Evolutionary conservation across 1,284 basidiomycete genomes (phyloP).

Genomic region (Austroboletus rostrupii): DNA sequence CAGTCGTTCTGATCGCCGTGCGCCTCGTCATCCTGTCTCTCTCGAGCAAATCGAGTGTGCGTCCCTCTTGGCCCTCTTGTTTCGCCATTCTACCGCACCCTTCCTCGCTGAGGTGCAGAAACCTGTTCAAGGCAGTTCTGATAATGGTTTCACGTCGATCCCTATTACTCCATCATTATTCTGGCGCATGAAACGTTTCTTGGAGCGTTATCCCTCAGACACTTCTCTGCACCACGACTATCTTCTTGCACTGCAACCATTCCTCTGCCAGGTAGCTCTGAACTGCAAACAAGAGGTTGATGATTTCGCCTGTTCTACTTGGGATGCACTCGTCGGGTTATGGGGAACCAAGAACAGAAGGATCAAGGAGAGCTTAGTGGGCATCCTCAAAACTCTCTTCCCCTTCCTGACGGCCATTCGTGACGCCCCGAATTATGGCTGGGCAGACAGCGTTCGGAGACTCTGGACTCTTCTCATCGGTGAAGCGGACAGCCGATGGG

Average conservation of each 20-base stretch:
- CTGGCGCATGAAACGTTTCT: slow-evolving; percentile 61
- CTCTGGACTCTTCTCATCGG: slow-evolving; percentile 54
- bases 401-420: slow-evolving; percentile 56
- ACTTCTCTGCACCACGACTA: slow-evolving; percentile 75
- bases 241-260: slow-evolving; percentile 62
- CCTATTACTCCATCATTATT: slow-evolving; percentile 53
- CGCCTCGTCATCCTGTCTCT: slow-evolving; percentile 37
- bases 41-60: slow-evolving; percentile 70
- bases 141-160: slow-evolving; percentile 12
- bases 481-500: slow-evolving; percentile 64
- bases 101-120: slow-evolving; percentile 39
- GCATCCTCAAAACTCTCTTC: slow-evolving; percentile 65
- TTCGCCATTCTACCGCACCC: slow-evolving; percentile 57
- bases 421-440: slow-evolving; percentile 17
- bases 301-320: slow-evolving; percentile 55
- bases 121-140: slow-evolving; percentile 18
- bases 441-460: slow-evolving; percentile 43
- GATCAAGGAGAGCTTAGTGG: slow-evolving; percentile 65
- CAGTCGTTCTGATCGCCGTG: slow-evolving; percentile 13
- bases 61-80: slow-evolving; percentile 62
- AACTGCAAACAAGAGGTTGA: slow-evolving; percentile 62
- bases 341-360: slow-evolving; percentile 75
- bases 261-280: slow-evolving; percentile 68
- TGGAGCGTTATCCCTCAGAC: slow-evolving; percentile 61
- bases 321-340: slow-evolving; percentile 61